A percentile compares a stretch with the other conserved stretches of the same genome.
Conservation (phyloP, 2,329 filamentous ascomycete species). For the Penicillium decumbens region DNA sequence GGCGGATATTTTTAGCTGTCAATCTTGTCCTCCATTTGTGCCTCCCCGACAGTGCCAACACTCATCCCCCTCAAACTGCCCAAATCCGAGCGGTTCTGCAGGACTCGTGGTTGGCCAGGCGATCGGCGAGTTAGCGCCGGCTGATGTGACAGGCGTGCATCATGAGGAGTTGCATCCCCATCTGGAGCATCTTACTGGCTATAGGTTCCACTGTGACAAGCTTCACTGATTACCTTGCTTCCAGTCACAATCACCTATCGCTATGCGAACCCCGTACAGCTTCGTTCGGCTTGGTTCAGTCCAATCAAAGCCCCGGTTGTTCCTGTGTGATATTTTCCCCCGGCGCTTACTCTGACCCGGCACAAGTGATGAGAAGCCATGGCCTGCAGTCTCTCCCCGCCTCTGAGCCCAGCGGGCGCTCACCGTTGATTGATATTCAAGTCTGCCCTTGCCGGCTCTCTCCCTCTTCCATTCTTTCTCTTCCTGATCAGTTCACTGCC, state of each 20-base stretch:
- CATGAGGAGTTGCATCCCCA: constrained; percentile 8
- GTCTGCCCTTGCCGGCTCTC: constrained; percentile 16
- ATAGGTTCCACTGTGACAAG: constrained; percentile 33
- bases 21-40: background rate
- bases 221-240: constrained; percentile 21
- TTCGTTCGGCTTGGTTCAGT: background rate
- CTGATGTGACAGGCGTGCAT: constrained; percentile 22
- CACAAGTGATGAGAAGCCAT: constrained; percentile 20
- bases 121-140: constrained; percentile 31
- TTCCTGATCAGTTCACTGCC: constrained; percentile 18
- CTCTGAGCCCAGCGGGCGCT: constrained; percentile 13
- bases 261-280: constrained; percentile 10
- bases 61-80: background rate
- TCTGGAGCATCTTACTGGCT: constrained; percentile 18
- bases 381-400: constrained; percentile 23
- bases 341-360: constrained; percentile 32
- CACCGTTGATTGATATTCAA: constrained; percentile 32
- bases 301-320: constrained; percentile 17
- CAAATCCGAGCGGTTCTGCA: constrained; percentile 26
- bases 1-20: constrained; percentile 4
- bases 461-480: constrained; percentile 16
- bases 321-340: constrained; percentile 8
- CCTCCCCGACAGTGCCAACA: background rate
- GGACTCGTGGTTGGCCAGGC: constrained; percentile 28
- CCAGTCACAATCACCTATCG: constrained; percentile 24